Percentiles rank a stretch among this genome's conserved stretches.
phyloP scores from a whole-genome alignment of 2,329 filamentous ascomycete species.

The Sporothrix brunneoviolacea region DNA sequence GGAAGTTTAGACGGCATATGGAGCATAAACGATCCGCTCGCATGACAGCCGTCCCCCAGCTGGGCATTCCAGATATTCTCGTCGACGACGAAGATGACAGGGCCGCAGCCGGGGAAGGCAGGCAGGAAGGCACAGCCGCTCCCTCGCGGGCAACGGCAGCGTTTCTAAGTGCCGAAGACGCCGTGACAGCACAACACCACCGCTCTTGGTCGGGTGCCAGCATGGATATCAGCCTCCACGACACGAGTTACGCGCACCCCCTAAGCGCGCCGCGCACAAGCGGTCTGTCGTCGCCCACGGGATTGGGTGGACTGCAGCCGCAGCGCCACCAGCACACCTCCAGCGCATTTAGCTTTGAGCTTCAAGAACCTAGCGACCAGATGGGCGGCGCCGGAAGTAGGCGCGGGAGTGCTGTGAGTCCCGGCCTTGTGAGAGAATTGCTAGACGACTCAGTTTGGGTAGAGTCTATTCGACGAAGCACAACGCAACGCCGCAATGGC shows the following conservation, averaged over 20 bases:
- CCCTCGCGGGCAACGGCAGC: constrained; percentile 20
- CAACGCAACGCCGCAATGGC: constrained; percentile 52
- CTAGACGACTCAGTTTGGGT: constrained; percentile 89
- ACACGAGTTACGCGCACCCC: constrained; percentile 41
- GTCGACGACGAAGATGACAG: constrained; percentile 68
- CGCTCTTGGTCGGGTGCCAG: constrained; percentile 37
- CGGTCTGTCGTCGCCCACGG: constrained; percentile 22
- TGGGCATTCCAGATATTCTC: constrained; percentile 82
- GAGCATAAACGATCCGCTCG: constrained; percentile 67
- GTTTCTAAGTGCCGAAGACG: constrained; percentile 32
- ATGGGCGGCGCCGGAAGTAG: constrained; percentile 39
- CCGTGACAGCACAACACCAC: constrained; percentile 23
- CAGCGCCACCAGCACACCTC: constrained; percentile 34
- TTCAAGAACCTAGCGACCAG: constrained; percentile 38
- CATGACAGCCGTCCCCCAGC: constrained; percentile 70
- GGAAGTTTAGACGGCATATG: constrained; percentile 70
- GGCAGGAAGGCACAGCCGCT: constrained; percentile 24
- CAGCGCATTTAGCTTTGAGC: constrained; percentile 53
- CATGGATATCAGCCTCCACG: constrained; percentile 37
- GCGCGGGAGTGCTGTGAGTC: constrained; percentile 63
- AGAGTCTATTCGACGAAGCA: constrained; percentile 82
- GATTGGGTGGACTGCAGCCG: constrained; percentile 18
- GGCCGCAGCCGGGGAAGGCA: constrained; percentile 20
- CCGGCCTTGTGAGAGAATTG: constrained; percentile 73
- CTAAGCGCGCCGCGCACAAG: constrained; percentile 43